A percentile compares a stretch with the other conserved stretches of the same genome.
These are phyloP conservation scores for Penicillium salamii DNA, from an alignment of 495 filamentous ascomycete genomes.

Conservation along the genomic window DNA sequence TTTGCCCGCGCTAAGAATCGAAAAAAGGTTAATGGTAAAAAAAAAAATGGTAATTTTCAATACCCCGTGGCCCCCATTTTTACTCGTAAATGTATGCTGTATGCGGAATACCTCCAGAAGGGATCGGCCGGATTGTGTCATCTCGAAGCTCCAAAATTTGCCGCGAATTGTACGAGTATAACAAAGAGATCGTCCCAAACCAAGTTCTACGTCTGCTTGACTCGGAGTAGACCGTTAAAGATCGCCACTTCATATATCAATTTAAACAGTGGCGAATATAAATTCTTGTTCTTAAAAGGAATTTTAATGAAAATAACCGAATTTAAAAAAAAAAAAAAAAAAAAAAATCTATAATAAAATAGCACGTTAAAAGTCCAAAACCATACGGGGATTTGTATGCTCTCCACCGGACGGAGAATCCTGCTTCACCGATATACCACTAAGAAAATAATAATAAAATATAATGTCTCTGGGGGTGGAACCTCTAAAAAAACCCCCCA, in stretches of 20 bases:
- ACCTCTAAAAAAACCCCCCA: conserved; percentile 1
- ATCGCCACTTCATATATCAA: conserved; percentile 23
- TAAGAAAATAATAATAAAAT: not conserved
- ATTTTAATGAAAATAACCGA: too few relatives aligned
- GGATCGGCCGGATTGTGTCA: conserved; percentile 21
- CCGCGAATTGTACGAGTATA: not conserved
- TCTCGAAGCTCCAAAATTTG: conserved; percentile 6
- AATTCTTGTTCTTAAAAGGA: not conserved
- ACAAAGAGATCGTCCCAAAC: conserved; percentile 12
- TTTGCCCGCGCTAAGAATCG: conserved; percentile 1
- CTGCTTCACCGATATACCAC: conserved; percentile 17
- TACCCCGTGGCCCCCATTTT: conserved; percentile 8
- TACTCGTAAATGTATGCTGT: conserved; percentile 6
- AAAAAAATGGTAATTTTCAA: conserved; percentile 3
- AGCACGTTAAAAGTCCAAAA: not conserved
- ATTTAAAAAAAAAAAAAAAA: not conserved
- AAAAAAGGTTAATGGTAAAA: conserved; percentile 10
- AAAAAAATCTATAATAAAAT: too few relatives aligned
- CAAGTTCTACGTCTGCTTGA: too few relatives aligned
- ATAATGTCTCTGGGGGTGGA: conserved; percentile 18
- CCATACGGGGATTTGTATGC: not conserved
- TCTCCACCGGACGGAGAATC: conserved; percentile 8
- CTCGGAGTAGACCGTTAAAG: not conserved
- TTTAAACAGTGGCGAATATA: conserved; percentile 15
- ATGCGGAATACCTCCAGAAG: conserved; percentile 4